Evolutionary conservation across 2,329 filamentous ascomycete species (phyloP), one percentile per base, ranked within the genome.

Genomic region (Pyrenochaeta sp.): DNA sequence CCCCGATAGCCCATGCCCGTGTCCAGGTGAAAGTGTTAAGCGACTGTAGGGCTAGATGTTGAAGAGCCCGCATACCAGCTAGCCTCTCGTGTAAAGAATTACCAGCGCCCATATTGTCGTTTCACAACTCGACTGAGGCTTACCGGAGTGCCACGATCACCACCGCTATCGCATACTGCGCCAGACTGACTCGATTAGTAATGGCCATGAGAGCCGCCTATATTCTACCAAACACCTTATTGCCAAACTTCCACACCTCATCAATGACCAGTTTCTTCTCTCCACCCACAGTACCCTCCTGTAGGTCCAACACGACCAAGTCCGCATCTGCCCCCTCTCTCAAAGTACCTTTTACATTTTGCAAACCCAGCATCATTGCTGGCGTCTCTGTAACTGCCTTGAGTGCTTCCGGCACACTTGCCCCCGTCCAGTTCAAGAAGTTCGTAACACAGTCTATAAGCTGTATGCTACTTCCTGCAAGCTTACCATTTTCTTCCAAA

Each of bases 391-490:
- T 95, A 27, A 93, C 91, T 7, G 90, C 85, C 58, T 83, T 85
- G 40, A 95, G 76, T 1, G 88, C 90, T 67, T 88, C 83, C 0
- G 89, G 85, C 31, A 93, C 82, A 31, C 81, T 82, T 4, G 85
- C 83, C 12, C 88, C 89, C 1, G 88, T 88, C 88, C 89, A 94
- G 53, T 83, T 83, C 63, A 91, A 80, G 73, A 95, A 93, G 75
- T 95, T 95, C 69, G 87, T 89, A 49, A 93, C 86, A 66, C 91
- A 95, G 64, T 94, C 89, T 35, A 93, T 83, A n/a, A 96, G 81
- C 6, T 88, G 88, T 46, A 88, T 87, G 36, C 87, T 87, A 63
- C 86, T 89, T 46, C 75, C 76, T 7, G 69, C 71, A 60, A 65
- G 79, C 82, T 82, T 72, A 83, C 87, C 70, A 37, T 90, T 91